Base-by-base conservation (phyloP, 306 rosid genomes). In the Ormosia emarginata region DNA sequence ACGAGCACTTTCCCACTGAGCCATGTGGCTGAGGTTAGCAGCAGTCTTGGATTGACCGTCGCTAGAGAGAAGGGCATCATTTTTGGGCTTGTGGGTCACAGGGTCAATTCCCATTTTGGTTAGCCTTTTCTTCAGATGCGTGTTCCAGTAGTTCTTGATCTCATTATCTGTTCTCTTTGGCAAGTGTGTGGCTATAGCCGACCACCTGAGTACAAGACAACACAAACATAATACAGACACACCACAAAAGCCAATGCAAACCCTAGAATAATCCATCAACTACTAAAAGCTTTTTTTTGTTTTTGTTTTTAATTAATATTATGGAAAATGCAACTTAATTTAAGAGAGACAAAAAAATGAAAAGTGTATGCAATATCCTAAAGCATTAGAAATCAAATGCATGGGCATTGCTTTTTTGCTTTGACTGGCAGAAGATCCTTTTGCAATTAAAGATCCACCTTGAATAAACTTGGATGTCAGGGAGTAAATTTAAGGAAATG, bases 1-100 rank as follows among this genome's bases (percentile, higher is more conserved):
- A 5, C 99, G 87, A 40, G 99, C 99, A 78, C 99, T 96, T 49
- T 96, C 99, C 99, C 99, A 96, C 70, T 96, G 99, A 63, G 99
- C 98, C 94, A 94, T 96, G 89, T 96, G 99, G 90, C 97, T 91
- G 17, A 96, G 94, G 33, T 92, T 93, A 47, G 98, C 91, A 1
- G 95, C 95, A 71, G 80, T 92, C 87, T 96, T 96, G 69, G 98
- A 85, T 46, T 96, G 95, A 14, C 94, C 94, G 57, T 89, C 93
- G 57, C 70, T 86, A 10, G 89, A 86, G 82, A 86, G 87, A 30
- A 92, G 87, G 8, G 95, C 85, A 72, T 96, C 98, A 17, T 91
- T 93, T 62, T 91, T 92, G 15, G 99, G 93, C 82, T 94, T 96
- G 94, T 96, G 99, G 15, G 99, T 96, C 14, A 94, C 87, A 0